A percentile compares a stretch with the other conserved stretches of the same genome.
phyloP scores from a whole-genome alignment of 148 eudicot species.

The Dianthus caryophyllus region DNA sequence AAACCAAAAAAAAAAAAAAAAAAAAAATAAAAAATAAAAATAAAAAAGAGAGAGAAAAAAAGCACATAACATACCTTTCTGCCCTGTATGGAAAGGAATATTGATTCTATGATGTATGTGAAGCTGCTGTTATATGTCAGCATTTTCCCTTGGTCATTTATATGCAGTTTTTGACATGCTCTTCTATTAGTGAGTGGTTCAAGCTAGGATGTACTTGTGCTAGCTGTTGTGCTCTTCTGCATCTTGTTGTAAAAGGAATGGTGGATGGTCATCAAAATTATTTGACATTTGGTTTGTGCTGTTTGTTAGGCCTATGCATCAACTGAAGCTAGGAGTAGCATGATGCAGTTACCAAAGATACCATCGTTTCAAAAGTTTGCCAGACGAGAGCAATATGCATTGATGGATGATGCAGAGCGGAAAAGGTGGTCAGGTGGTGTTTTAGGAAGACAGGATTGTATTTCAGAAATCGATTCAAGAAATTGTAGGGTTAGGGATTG shows the following conservation, averaged over 20 bases:
- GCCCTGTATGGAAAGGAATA: not conserved
- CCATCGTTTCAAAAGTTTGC: constrained; percentile 94
- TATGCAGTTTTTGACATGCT: not conserved
- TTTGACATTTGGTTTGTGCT: constrained; percentile 3
- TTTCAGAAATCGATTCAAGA: constrained; percentile 91
- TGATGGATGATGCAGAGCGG: constrained; percentile 67
- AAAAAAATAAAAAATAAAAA: too few species aligned
- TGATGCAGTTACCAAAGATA: constrained; percentile 81
- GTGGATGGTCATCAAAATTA: not conserved
- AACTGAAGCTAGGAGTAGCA: constrained; percentile 56
- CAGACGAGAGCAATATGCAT: constrained; percentile 73
- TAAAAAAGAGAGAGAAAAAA: too few species aligned
- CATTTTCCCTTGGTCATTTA: not conserved
- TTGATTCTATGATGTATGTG: not conserved
- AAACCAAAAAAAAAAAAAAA: too few species aligned
- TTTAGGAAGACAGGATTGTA: constrained; percentile 72
- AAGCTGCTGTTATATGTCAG: not conserved
- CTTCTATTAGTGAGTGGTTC: not conserved
- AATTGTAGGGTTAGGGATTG: constrained; percentile 97
- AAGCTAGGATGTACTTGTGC: constrained; percentile 3
- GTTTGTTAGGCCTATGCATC: constrained; percentile 81
- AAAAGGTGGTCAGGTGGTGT: constrained; percentile 66
- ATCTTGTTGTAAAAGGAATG: not conserved
- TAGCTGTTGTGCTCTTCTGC: not conserved
- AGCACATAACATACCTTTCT: not conserved